These are phyloP conservation scores for Ammopiptanthus mongolicus DNA, from an alignment of 306 rosid species.

Conservation along the genomic window DNA sequence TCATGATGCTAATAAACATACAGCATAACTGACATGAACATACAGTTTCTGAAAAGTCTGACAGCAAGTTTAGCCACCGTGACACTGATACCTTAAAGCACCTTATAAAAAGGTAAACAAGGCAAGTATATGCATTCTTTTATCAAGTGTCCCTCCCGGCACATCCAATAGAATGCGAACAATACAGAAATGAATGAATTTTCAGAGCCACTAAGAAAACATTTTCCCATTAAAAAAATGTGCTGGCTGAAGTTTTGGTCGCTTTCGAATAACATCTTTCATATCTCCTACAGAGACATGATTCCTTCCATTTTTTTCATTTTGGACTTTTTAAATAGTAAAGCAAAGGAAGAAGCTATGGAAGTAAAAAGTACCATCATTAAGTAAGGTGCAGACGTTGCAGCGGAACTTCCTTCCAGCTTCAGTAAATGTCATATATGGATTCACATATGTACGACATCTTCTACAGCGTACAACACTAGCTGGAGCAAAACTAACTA, in stretches of 20 bases:
- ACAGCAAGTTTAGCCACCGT: conserved; percentile 11
- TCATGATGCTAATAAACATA: background rate
- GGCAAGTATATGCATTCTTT: background rate
- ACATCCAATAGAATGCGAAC: background rate
- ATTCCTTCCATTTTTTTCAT: background rate
- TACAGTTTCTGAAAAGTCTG: background rate
- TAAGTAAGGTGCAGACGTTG: conserved; percentile 82
- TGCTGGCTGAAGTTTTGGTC: background rate
- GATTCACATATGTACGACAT: conserved; percentile 95
- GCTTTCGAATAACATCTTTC: background rate
- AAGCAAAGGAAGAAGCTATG: conserved; percentile 9
- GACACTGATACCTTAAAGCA: background rate
- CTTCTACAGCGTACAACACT: conserved; percentile 97
- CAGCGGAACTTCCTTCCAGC: conserved; percentile 97
- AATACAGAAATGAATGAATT: conserved; percentile 4
- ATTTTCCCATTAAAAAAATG: background rate
- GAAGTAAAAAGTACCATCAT: conserved; percentile 72
- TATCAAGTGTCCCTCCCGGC: background rate
- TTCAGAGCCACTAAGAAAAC: background rate
- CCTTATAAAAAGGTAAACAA: conserved; percentile 3
- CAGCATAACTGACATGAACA: background rate
- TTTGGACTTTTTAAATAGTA: background rate
- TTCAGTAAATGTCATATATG: conserved; percentile 87
- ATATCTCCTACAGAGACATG: background rate
- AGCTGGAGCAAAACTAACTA: conserved; percentile 70